Evolutionary conservation across 495 filamentous ascomycete genomes (phyloP).

Genomic region (Niebla homalea): DNA sequence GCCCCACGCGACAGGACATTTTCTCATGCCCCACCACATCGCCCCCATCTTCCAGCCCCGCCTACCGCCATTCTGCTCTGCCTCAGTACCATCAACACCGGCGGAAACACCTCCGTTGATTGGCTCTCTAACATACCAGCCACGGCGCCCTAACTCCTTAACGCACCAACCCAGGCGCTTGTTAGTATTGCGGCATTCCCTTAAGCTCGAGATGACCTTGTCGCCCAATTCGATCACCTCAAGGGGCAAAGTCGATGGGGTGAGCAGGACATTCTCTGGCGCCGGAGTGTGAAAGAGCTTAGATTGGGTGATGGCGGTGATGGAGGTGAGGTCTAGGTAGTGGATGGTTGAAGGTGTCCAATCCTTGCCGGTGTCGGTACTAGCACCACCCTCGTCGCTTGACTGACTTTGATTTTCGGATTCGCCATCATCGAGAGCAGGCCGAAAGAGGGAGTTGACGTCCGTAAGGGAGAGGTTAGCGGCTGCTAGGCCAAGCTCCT

Average conservation of each 20-base stretch:
- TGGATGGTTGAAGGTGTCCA: conserved; percentile 55
- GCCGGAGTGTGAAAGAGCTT: conserved; percentile 45
- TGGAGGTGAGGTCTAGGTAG: conserved; percentile 60
- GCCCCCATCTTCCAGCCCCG: conserved; percentile 81
- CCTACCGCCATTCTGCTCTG: conserved; percentile 32
- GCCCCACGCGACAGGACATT: conserved; percentile 62
- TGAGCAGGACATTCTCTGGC: conserved; percentile 44
- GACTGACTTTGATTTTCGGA: conserved; percentile 21
- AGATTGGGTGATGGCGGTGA: conserved; percentile 43
- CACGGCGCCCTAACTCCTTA: conserved; percentile 52
- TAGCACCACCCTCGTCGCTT: conserved; percentile 10
- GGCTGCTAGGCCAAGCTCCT: conserved; percentile 61
- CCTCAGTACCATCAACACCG: conserved; percentile 22
- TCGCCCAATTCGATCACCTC: conserved; percentile 69
- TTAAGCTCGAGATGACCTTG: conserved; percentile 51
- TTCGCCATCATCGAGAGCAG: conserved; percentile 14
- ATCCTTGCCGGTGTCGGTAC: conserved; percentile 10
- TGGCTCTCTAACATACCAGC: conserved; percentile 52
- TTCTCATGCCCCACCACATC: conserved; percentile 78
- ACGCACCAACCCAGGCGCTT: conserved; percentile 53
- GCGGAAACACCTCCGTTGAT: conserved; percentile 14
- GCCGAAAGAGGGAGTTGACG: conserved; percentile 41
- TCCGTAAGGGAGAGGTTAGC: conserved; percentile 52
- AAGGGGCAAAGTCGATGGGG: conserved; percentile 50
- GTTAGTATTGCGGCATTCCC: conserved; percentile 35